These are phyloP conservation scores for Ceratobasidium sp. DNA, from an alignment of 1,284 basidiomycete genomes.

Conservation along the genomic window DNA sequence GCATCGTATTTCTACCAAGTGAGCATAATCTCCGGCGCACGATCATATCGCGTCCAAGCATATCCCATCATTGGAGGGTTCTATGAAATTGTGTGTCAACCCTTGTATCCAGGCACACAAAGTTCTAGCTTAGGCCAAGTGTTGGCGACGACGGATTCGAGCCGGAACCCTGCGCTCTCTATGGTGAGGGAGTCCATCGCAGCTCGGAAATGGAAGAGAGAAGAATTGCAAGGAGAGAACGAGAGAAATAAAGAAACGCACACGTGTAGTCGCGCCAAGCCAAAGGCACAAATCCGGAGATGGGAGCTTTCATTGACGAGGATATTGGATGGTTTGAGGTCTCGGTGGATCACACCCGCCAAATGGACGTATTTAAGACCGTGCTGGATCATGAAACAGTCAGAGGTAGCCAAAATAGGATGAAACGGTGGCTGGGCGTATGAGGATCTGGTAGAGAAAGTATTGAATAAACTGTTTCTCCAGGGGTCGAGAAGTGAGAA, in stretches of 20 bases:
- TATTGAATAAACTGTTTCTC: constrained; percentile 99
- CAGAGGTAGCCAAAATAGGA: neutral
- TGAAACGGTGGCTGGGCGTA: constrained; percentile 55
- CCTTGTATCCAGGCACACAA: constrained; percentile 10
- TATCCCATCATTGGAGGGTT: constrained; percentile 99
- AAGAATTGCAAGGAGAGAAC: no score
- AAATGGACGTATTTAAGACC: constrained; percentile 99
- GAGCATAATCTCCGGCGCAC: constrained; percentile 99
- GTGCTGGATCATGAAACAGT: constrained; percentile 66
- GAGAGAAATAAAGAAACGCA: neutral
- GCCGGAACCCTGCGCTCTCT: constrained; percentile 14
- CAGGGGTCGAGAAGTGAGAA: constrained; percentile 94
- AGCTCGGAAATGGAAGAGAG: no score
- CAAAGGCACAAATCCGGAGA: constrained; percentile 99
- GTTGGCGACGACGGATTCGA: neutral
- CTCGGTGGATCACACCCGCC: constrained; percentile 97
- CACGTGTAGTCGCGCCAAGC: constrained; percentile 80
- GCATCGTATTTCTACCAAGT: constrained; percentile 99
- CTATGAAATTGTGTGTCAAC: constrained; percentile 60
- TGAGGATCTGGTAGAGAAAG: constrained; percentile 98
- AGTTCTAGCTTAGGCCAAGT: no score
- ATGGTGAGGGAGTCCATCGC: neutral
- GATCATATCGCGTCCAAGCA: constrained; percentile 98
- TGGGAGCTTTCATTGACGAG: constrained; percentile 99
- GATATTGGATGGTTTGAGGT: constrained; percentile 99